Conservation (phyloP, 1,139 yeast species). For the Diutina ranongensis region DNA sequence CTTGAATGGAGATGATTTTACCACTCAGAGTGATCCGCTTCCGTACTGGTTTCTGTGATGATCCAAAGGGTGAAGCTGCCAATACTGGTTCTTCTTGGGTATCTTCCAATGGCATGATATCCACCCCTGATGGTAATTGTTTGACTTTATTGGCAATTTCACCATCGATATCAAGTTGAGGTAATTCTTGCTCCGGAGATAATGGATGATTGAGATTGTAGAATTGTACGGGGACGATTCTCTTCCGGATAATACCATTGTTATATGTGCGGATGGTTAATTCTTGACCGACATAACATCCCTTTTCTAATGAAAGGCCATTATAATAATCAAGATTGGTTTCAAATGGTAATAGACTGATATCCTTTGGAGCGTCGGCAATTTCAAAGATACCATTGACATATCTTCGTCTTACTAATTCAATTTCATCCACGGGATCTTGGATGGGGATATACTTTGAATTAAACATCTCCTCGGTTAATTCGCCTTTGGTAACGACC, state of each 20-base stretch:
- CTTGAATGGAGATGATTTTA: background rate
- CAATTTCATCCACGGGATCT: constrained; percentile 13
- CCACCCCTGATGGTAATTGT: background rate
- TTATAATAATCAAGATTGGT: constrained; percentile 71
- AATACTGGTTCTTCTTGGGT: background rate
- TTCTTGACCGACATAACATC: constrained; percentile 96
- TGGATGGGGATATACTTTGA: constrained; percentile 12
- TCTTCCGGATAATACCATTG: constrained; percentile 70
- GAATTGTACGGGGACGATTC: constrained; percentile 66
- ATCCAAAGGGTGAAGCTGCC: background rate
- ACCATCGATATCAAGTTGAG: background rate
- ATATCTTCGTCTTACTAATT: constrained; percentile 37
- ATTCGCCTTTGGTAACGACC: constrained; percentile 31
- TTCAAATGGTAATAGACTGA: constrained; percentile 66
- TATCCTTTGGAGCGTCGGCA: constrained; percentile 22
- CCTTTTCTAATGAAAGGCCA: constrained; percentile 79
- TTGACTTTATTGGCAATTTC: background rate
- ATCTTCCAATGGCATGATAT: background rate
- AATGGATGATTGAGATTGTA: background rate
- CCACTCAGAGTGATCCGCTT: constrained; percentile 3
- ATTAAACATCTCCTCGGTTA: constrained; percentile 9
- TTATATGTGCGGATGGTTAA: constrained; percentile 81
- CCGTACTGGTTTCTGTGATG: background rate
- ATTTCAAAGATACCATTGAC: constrained; percentile 62
- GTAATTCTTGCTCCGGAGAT: background rate